These are phyloP conservation scores for Ceriops zippeliana DNA, from an alignment of 345 rosid genomes.

Conservation along the genomic window DNA sequence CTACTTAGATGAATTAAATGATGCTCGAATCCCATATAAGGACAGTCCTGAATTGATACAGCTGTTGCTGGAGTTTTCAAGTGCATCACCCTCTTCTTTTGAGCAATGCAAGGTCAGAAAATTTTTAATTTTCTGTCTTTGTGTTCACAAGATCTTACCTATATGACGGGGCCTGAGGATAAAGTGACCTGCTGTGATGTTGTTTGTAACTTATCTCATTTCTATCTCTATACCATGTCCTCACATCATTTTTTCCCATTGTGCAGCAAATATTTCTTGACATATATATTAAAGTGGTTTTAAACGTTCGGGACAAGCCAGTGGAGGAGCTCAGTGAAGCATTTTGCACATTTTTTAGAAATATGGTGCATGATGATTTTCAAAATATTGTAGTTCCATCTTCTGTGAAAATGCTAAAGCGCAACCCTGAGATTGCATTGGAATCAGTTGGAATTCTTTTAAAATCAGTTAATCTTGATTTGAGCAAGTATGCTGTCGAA, in stretches of 20 bases:
- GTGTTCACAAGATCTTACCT: background rate
- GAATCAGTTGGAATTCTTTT: slow-evolving; percentile 75
- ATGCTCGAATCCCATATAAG: slow-evolving; percentile 63
- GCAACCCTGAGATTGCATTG: slow-evolving; percentile 91
- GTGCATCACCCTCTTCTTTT: slow-evolving; percentile 43
- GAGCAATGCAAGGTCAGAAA: slow-evolving; percentile 61
- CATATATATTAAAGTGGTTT: slow-evolving; percentile 73
- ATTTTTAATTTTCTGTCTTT: background rate
- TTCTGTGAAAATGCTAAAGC: slow-evolving; percentile 85
- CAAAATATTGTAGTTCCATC: slow-evolving; percentile 76
- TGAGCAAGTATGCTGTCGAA: slow-evolving; percentile 86
- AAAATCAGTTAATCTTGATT: slow-evolving; percentile 62
- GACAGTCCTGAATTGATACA: slow-evolving; percentile 66
- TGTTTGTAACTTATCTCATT: slow-evolving; percentile 2
- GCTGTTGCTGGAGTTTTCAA: slow-evolving; percentile 68
- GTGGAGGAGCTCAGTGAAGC: slow-evolving; percentile 52
- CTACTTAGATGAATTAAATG: slow-evolving; percentile 58
- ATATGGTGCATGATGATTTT: slow-evolving; percentile 70
- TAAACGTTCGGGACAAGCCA: slow-evolving; percentile 78
- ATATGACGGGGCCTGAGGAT: background rate
- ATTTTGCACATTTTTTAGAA: slow-evolving; percentile 57
- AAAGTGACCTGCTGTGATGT: background rate
- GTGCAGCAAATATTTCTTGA: slow-evolving; percentile 67
- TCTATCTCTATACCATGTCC: background rate
- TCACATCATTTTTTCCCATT: slow-evolving; percentile 26